These are phyloP conservation scores for Trichoderma afroharzianum DNA, from an alignment of 2,329 filamentous ascomycete species.

Conservation along the genomic window DNA sequence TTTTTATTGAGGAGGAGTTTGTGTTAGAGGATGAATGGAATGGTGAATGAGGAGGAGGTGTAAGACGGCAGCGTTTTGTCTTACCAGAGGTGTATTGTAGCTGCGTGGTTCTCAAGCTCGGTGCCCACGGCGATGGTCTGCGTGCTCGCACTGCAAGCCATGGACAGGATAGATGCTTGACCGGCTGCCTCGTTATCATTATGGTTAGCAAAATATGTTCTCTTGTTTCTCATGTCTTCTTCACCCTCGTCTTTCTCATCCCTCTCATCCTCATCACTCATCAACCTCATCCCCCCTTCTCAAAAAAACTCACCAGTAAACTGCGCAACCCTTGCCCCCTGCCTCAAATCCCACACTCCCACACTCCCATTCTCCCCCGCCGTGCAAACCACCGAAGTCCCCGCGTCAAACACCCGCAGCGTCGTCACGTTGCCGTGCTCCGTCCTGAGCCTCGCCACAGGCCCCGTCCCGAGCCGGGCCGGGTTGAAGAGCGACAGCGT, in stretches of 20 bases:
- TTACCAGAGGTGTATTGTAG: slow-evolving; percentile 60
- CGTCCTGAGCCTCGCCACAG: slow-evolving; percentile 45
- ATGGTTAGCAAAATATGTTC: background rate
- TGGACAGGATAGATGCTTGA: slow-evolving; percentile 55
- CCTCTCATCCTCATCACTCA: background rate
- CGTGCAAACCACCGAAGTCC: slow-evolving; percentile 58
- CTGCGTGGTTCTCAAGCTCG: slow-evolving; percentile 62
- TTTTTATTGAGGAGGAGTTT: slow-evolving; percentile 27
- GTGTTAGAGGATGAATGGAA: background rate
- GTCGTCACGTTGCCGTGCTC: slow-evolving; percentile 62
- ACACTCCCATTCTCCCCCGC: slow-evolving; percentile 69
- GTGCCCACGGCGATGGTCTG: slow-evolving; percentile 68
- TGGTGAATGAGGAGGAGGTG: too few relatives aligned
- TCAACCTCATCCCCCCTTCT: background rate
- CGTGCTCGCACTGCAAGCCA: slow-evolving; percentile 56
- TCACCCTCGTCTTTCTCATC: too few relatives aligned
- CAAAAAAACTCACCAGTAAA: slow-evolving; percentile 41
- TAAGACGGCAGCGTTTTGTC: background rate
- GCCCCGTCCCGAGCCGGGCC: slow-evolving; percentile 48
- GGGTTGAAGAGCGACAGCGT: slow-evolving; percentile 64
- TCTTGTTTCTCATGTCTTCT: background rate
- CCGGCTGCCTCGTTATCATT: slow-evolving; percentile 36
- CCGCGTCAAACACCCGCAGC: slow-evolving; percentile 52
- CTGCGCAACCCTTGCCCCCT: slow-evolving; percentile 40
- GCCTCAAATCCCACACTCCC: slow-evolving; percentile 62